These are phyloP conservation scores for Exophiala alcalophila DNA, from an alignment of 2,329 filamentous ascomycete species.

Conservation along the genomic window DNA sequence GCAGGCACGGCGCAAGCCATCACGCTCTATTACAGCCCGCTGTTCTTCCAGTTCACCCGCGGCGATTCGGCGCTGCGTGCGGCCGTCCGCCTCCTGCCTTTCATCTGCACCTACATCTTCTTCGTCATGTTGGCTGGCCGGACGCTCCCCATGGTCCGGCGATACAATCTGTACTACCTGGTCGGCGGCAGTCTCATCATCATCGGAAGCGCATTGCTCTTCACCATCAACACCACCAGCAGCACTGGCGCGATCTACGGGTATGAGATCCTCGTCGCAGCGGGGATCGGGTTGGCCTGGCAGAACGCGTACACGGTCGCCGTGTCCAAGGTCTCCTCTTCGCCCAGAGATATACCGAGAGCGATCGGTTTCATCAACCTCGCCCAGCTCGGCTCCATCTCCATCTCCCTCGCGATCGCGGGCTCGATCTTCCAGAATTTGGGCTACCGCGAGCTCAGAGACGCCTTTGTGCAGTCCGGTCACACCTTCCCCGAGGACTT, in stretches of 20 bases:
- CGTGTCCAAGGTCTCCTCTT: slow-evolving; percentile 1
- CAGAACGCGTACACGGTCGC: slow-evolving; percentile 29
- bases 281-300: slow-evolving; percentile 26
- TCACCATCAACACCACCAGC: slow-evolving; percentile 26
- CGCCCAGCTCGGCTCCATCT: slow-evolving; percentile 9
- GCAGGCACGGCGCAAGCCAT: slow-evolving; percentile 39
- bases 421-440: slow-evolving; percentile 17
- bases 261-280: slow-evolving; percentile 30
- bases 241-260: slow-evolving; percentile 31
- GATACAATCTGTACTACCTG: slow-evolving; percentile 34
- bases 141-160: slow-evolving; percentile 28
- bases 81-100: slow-evolving; percentile 36
- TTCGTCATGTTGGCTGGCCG: slow-evolving; percentile 28
- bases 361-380: slow-evolving; percentile 15
- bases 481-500: slow-evolving; percentile 12
- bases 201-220: slow-evolving; percentile 26
- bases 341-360: not conserved
- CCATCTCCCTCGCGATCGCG: slow-evolving; percentile 11
- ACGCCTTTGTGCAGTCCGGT: slow-evolving; percentile 11
- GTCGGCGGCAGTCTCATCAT: slow-evolving; percentile 29
- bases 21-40: slow-evolving; percentile 53
- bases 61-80: slow-evolving; percentile 38
- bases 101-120: slow-evolving; percentile 32
- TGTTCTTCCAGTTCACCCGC: slow-evolving; percentile 54
- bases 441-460: slow-evolving; percentile 9